Percentiles rank a stretch among this genome's conserved stretches.
These are phyloP conservation scores for Candida tibetensis DNA, from an alignment of 805 yeast genomes.

Conservation along the genomic window DNA sequence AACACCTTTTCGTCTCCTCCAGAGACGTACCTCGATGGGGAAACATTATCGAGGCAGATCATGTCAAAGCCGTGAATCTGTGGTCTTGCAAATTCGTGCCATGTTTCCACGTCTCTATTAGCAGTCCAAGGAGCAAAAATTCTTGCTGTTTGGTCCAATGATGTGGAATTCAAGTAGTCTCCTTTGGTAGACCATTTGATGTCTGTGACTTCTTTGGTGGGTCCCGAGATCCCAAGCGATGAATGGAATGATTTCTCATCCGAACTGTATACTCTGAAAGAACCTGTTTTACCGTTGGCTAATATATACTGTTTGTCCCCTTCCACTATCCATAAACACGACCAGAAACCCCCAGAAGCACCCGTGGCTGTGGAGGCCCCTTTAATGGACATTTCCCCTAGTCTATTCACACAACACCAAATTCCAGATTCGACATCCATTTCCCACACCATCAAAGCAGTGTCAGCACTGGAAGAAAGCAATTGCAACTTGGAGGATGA, in stretches of 20 bases:
- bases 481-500: conserved; percentile 45
- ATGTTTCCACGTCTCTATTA: conserved; percentile 36
- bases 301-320: conserved; percentile 48
- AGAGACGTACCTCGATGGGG: conserved; percentile 67
- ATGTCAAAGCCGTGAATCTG: conserved; percentile 98
- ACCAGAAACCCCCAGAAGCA: conserved; percentile 69
- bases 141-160: conserved; percentile 92
- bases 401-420: conserved; percentile 77
- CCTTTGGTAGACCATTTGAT: conserved; percentile 71
- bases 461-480: conserved; percentile 87
- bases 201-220: conserved; percentile 72
- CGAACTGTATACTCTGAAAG: conserved; percentile 76
- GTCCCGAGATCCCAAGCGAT: conserved; percentile 67
- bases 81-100: conserved; percentile 95
- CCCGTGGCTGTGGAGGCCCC: conserved; percentile 99
- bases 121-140: conserved; percentile 63
- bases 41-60: conserved; percentile 69
- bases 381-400: conserved; percentile 91
- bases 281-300: conserved; percentile 89
- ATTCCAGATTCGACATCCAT: conserved; percentile 84
- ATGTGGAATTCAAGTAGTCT: conserved; percentile 67
- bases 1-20: conserved; percentile 95
- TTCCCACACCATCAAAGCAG: conserved; percentile 91
- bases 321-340: conserved; percentile 61
- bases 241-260: conserved; percentile 42